These are phyloP conservation scores for Avena sativa DNA, from an alignment of 176 grass and related monocot genomes.

Conservation along the genomic window DNA sequence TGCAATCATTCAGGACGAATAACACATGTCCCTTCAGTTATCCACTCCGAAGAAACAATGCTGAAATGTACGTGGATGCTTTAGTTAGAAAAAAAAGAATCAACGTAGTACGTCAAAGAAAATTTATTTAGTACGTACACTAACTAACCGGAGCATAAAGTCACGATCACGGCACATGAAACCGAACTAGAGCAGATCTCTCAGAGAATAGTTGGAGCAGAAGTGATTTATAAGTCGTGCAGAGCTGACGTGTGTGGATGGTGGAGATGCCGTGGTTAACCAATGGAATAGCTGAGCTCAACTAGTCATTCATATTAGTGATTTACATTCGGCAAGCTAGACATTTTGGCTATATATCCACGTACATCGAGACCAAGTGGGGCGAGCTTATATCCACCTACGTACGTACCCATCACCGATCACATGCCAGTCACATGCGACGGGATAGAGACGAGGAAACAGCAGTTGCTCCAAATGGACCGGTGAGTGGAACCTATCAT, in stretches of 20 bases:
- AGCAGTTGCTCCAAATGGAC: slow-evolving; percentile 41
- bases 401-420: slow-evolving; percentile 21
- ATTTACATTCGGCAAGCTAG: too few relatives aligned
- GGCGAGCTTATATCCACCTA: neutral
- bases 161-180: slow-evolving; percentile 36
- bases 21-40: slow-evolving; percentile 25
- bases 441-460: slow-evolving; percentile 33
- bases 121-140: slow-evolving; percentile 11
- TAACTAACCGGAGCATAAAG: slow-evolving; percentile 25
- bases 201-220: neutral
- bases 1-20: slow-evolving; percentile 35
- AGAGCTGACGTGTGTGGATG: neutral
- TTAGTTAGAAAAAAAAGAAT: neutral
- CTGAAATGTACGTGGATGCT: slow-evolving; percentile 3
- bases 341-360: too few relatives aligned
- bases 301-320: too few relatives aligned
- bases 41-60: slow-evolving; percentile 9
- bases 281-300: neutral
- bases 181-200: neutral
- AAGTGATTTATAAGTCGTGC: too few relatives aligned
- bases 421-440: slow-evolving; percentile 47
- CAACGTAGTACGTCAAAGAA: neutral
- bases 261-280: neutral
- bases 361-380: neutral
- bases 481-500: slow-evolving; percentile 45